Evolutionary conservation across 495 filamentous ascomycete species (phyloP), one percentile per base, ranked within the genome.

Genomic region (Symbiotaphrina buchneri): DNA sequence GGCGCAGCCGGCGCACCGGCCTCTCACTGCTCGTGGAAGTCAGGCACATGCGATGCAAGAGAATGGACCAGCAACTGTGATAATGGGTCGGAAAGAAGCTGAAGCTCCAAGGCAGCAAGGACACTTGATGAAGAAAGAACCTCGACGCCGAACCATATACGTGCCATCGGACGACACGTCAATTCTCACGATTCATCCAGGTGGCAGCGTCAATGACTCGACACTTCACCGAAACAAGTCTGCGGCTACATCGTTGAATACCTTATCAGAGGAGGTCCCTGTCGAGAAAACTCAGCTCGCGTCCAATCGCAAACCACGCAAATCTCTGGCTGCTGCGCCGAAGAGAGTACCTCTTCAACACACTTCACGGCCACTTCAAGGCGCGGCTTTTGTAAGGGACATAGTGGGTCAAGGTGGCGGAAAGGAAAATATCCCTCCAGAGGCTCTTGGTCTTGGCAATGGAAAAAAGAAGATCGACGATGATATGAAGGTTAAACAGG

Each of bases 371-470:
- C 18, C 39, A 7, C 14, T 34, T 7, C 47, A 49, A 21, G 30
- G 32, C 10, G 28, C 24, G 2, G 23, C 37, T 5, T 35, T 35
- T 18, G 27, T 26, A 10, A 28, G 37, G 4, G 49, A 51, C 35
- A 33, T 48, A 5, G n/a, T 38, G 17, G 53, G 52, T 3, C 23
- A 39, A 16, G 43, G 45, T 4, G 44, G 40, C 23, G 53, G 53
- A n/a, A 56, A 54, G 31, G 52, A 56, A 32, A 56, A 56, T 34
- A 27, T 53, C 4, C 53, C 49, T 16, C 53, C 53, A 25, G 41
- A 40, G 13, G 7, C 7, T 13, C 22, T 25, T 27, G 22, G 18
- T 14, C 17, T 15, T n/a, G 30, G 25, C 14, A 8, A 3, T 23
- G 30, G 7, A 22, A 32, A 32, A 21, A 21, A 20, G 29, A 31